Percentiles rank a stretch among this genome's conserved stretches.
These are phyloP conservation scores for Solanum habrochaites DNA, from an alignment of 257 asterid species.

Conservation along the genomic window DNA sequence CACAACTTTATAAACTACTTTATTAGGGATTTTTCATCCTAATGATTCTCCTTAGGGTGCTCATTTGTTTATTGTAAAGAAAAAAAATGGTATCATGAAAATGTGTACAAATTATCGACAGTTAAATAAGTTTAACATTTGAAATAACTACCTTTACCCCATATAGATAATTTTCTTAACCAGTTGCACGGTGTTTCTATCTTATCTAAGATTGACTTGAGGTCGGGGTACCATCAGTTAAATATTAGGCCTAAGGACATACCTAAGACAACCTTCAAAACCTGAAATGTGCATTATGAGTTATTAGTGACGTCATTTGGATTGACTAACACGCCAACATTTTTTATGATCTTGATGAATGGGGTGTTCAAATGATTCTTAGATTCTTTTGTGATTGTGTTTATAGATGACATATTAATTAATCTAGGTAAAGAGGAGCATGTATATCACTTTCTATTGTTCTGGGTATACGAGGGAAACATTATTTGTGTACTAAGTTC, in stretches of 20 bases:
- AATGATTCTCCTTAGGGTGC: not conserved
- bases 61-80: not conserved
- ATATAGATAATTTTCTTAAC: not conserved
- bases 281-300: not conserved
- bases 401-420: not conserved
- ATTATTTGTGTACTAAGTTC: too few relatives aligned
- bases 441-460: not conserved
- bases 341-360: not conserved
- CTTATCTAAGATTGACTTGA: not conserved
- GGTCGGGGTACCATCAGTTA: not conserved
- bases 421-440: not conserved
- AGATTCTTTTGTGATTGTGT: not conserved
- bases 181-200: not conserved
- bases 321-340: not conserved
- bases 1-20: not conserved
- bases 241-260: not conserved
- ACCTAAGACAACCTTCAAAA: not conserved
- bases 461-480: not conserved
- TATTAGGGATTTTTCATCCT: not conserved
- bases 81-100: not conserved
- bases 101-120: not conserved
- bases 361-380: too few relatives aligned
- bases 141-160: not conserved
- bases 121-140: not conserved
- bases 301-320: not conserved